Evolutionary conservation across 2,329 filamentous ascomycete species (phyloP).

Genomic region (Aspergillus ruber): DNA sequence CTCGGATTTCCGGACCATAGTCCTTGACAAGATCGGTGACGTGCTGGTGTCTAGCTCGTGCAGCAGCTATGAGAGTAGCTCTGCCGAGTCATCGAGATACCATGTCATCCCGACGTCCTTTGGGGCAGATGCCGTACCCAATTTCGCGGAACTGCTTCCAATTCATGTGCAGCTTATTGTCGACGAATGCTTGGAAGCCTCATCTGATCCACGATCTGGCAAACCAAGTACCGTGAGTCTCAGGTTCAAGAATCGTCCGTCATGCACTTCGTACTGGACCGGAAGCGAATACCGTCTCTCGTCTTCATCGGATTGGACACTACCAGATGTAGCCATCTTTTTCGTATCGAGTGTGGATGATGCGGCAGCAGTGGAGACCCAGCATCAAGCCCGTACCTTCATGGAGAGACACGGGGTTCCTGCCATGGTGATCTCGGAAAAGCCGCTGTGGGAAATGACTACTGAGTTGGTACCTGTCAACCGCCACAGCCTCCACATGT

Average conservation of each 20-base stretch:
- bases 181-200: slow-evolving; percentile 39
- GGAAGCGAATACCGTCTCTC: slow-evolving; percentile 32
- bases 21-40: slow-evolving; percentile 44
- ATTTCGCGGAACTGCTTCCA: slow-evolving; percentile 44
- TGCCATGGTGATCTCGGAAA: slow-evolving; percentile 39
- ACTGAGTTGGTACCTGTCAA: slow-evolving; percentile 33
- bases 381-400: slow-evolving; percentile 32
- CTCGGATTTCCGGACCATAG: slow-evolving; percentile 31
- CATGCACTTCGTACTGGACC: slow-evolving; percentile 32
- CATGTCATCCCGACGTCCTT: slow-evolving; percentile 45
- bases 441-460: slow-evolving; percentile 34
- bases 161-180: slow-evolving; percentile 44
- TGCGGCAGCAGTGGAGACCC: slow-evolving; percentile 19
- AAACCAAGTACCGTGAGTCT: slow-evolving; percentile 29
- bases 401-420: slow-evolving; percentile 40
- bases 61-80: slow-evolving; percentile 26
- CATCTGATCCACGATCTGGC: slow-evolving; percentile 16
- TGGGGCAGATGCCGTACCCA: slow-evolving; percentile 38
- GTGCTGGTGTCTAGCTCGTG: slow-evolving; percentile 38
- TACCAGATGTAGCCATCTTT: slow-evolving; percentile 42
- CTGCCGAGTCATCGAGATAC: slow-evolving; percentile 38
- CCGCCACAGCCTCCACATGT: slow-evolving; percentile 37
- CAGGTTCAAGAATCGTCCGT: slow-evolving; percentile 33
- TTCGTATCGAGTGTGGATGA: slow-evolving; percentile 35
- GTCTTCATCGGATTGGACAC: slow-evolving; percentile 36